phyloP scores from a whole-genome alignment of 352 stramenopile genomes.

The Halophytophthora polymorphica region DNA sequence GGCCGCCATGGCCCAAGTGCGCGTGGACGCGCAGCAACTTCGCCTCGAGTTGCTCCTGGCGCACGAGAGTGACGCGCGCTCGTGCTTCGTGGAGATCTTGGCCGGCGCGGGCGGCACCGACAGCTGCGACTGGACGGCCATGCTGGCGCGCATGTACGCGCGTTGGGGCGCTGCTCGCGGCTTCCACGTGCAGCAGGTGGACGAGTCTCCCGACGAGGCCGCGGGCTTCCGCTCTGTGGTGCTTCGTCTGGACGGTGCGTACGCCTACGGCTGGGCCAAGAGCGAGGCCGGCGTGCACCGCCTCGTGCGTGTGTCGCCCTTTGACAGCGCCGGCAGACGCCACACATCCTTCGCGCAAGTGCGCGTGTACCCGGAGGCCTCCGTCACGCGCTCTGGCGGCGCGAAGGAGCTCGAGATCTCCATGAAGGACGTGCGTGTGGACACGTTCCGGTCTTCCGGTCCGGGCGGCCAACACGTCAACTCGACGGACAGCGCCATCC shows the following conservation, averaged over 20 bases:
- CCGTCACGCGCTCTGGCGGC: slow-evolving; percentile 13
- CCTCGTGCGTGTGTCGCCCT: slow-evolving; percentile 93
- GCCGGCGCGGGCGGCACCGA: slow-evolving; percentile 91
- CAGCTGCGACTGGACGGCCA: slow-evolving; percentile 95
- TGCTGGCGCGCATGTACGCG: slow-evolving; percentile 96
- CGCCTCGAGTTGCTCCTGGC: slow-evolving; percentile 61
- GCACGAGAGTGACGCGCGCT: slow-evolving; percentile 47
- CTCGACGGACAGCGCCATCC: slow-evolving; percentile 95
- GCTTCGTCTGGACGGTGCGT: slow-evolving; percentile 56
- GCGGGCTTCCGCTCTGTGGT: slow-evolving; percentile 66
- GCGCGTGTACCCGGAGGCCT: slow-evolving; percentile 64
- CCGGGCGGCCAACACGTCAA: slow-evolving; percentile 97
- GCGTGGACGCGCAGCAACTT: slow-evolving; percentile 44
- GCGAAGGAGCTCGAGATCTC: slow-evolving; percentile 57
- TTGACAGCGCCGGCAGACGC: slow-evolving; percentile 90
- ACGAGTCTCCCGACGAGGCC: slow-evolving; percentile 81
- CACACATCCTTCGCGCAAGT: slow-evolving; percentile 96
- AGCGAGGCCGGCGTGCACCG: slow-evolving; percentile 95
- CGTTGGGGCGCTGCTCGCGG: slow-evolving; percentile 47
- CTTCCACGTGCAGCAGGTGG: slow-evolving; percentile 79
- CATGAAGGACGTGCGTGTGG: slow-evolving; percentile 90
- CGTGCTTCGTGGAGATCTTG: slow-evolving; percentile 81
- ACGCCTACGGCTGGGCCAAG: slow-evolving; percentile 92
- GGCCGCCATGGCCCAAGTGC: slow-evolving; percentile 32
- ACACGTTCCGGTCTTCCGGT: slow-evolving; percentile 92